These are phyloP conservation scores for Fusarium austroafricanum DNA, from an alignment of 2,329 filamentous ascomycete genomes.

Conservation along the genomic window DNA sequence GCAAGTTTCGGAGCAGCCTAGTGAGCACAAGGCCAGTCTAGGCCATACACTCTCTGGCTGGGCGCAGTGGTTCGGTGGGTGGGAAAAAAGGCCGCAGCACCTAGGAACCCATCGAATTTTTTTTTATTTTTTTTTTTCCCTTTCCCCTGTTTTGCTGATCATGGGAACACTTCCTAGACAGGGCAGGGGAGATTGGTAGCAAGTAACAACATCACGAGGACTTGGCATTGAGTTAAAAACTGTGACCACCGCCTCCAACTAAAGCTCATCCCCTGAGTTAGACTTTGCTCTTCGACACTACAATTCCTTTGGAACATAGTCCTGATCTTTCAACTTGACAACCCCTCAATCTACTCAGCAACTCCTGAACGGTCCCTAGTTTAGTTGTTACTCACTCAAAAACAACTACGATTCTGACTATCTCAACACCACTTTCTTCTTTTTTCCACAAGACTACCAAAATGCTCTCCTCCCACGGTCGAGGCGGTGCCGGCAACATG, in stretches of 20 bases:
- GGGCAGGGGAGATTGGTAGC: slow-evolving; percentile 22
- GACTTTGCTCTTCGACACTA: neutral
- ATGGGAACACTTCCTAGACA: slow-evolving; percentile 32
- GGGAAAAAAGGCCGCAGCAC: slow-evolving; percentile 19
- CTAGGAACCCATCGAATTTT: slow-evolving; percentile 23
- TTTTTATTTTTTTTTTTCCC: slow-evolving; percentile 21
- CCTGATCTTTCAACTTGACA: neutral
- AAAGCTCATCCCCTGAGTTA: neutral
- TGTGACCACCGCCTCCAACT: slow-evolving; percentile 15
- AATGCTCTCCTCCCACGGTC: slow-evolving; percentile 74
- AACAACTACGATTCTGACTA: neutral
- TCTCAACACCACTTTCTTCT: neutral
- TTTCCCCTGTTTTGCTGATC: slow-evolving; percentile 35
- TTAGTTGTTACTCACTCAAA: neutral
- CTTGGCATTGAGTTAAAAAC: slow-evolving; percentile 41
- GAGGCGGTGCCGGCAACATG: slow-evolving; percentile 84
- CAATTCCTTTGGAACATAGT: neutral
- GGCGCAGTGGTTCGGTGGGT: too few relatives aligned
- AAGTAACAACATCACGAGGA: slow-evolving; percentile 37
- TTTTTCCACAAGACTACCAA: slow-evolving; percentile 17
- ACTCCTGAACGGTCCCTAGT: neutral
- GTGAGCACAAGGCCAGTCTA: slow-evolving; percentile 15
- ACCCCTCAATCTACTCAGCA: neutral
- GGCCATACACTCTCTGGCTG: slow-evolving; percentile 6
- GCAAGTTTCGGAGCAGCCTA: slow-evolving; percentile 26